Evolutionary conservation across 106 monocot genomes (phyloP), one percentile per base, ranked within the genome.

Genomic region (Dendrobium huoshanense): DNA sequence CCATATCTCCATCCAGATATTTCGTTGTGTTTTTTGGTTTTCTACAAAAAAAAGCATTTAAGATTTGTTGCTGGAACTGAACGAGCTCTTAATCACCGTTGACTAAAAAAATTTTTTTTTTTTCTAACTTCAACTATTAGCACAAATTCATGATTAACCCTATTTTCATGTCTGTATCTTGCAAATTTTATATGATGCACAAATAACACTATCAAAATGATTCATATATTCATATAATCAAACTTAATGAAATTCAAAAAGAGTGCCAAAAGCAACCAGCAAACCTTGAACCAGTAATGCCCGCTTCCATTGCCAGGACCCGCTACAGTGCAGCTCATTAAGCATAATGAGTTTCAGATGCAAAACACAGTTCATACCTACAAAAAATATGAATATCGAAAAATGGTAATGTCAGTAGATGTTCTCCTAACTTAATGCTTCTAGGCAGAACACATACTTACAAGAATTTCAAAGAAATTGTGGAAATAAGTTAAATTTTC

Each of bases 101-200:
- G 33, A 15, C 7, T 33, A 27, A 37, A 5, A 72, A 16, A 72
- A 40, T 18, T 1, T 27, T 27, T 27, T 27, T 27, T 27, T 27
- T 11, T 15, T 51, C 3, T 37, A 37, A 31, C 33, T 40, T 72
- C 40, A 37, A 72, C 10, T 72, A 72, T 27, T 72, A 72, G 5
- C 72, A 40, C 31, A 72, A 72, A 72, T 40, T 11, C 37, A 37
- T 72, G 15, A 72, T 29, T 27, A 72, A 72, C 37, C 37, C 29
- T 40, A 72, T 72, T 72, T 72, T 72, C 37, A 11, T 37, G 3
- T 40, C 33, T 72, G 18, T 72, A 72, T 72, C 72, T 15, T 72
- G 72, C 72, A 72, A 40, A 40, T 15, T 72, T 40, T 72, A 72
- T 65, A 65, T 7, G 64, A 65, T 65, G 64, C n/a, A 65, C 64